These are phyloP conservation scores for Zymoseptoria passerinii DNA, from an alignment of 2,329 filamentous ascomycete species.

Conservation along the genomic window DNA sequence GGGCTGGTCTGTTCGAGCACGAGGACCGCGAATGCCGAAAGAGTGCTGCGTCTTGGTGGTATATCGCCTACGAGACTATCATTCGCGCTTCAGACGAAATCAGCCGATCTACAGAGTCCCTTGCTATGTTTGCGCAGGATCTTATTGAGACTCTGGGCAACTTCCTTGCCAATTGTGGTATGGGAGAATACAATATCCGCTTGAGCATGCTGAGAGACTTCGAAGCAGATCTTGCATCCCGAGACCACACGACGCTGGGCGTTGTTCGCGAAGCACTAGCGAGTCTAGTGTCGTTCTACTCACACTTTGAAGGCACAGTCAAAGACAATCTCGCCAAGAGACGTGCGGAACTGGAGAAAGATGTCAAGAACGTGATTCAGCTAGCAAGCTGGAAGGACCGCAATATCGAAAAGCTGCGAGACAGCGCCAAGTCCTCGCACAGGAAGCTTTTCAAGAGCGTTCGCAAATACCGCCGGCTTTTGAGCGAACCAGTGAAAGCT, in stretches of 20 bases:
- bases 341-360: conserved; percentile 72
- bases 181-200: conserved; percentile 69
- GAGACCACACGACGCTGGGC: conserved; percentile 42
- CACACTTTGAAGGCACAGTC: conserved; percentile 60
- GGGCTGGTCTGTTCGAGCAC: conserved; percentile 79
- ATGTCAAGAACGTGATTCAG: conserved; percentile 86
- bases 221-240: conserved; percentile 55
- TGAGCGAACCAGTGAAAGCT: conserved; percentile 65
- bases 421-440: conserved; percentile 85
- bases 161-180: conserved; percentile 69
- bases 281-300: conserved; percentile 71
- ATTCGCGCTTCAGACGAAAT: conserved; percentile 51
- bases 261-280: conserved; percentile 56
- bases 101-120: conserved; percentile 8
- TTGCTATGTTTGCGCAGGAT: conserved; percentile 56
- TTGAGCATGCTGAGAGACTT: conserved; percentile 58
- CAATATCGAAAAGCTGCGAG: conserved; percentile 79
- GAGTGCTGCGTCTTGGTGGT: conserved; percentile 88
- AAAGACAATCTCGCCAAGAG: conserved; percentile 57
- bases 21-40: conserved; percentile 68
- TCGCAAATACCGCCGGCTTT: conserved; percentile 73
- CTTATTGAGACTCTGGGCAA: conserved; percentile 67
- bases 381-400: conserved; percentile 97
- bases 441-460: conserved; percentile 86
- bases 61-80: conserved; percentile 84